phyloP scores from a whole-genome alignment of 2,329 filamentous ascomycete species.

The Aspergillus sp. region DNA sequence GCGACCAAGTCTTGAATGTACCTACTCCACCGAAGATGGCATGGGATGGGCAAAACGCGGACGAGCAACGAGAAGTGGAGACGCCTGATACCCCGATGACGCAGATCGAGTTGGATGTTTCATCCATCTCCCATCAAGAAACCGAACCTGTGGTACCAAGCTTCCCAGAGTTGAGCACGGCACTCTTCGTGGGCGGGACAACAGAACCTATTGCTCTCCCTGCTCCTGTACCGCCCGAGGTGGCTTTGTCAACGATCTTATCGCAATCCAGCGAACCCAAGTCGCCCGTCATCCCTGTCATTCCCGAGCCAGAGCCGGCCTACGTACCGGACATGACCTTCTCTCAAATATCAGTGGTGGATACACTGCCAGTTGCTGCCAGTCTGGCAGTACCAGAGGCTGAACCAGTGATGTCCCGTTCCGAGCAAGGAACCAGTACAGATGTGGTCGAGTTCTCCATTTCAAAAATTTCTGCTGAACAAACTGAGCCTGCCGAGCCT shows the following conservation, averaged over 20 bases:
- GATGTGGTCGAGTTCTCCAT: slow-evolving; percentile 22
- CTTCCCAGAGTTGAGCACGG: slow-evolving; percentile 34
- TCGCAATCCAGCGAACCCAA: slow-evolving; percentile 25
- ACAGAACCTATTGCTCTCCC: slow-evolving; percentile 29
- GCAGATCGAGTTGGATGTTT: slow-evolving; percentile 29
- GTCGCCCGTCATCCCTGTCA: slow-evolving; percentile 22
- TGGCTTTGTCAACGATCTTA: slow-evolving; percentile 36
- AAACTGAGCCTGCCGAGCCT: slow-evolving; percentile 29
- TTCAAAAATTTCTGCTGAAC: slow-evolving; percentile 31
- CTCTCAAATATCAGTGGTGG: slow-evolving; percentile 19
- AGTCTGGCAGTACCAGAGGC: slow-evolving; percentile 19
- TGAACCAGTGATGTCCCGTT: slow-evolving; percentile 14
- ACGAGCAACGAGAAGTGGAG: slow-evolving; percentile 16
- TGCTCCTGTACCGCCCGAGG: slow-evolving; percentile 20
- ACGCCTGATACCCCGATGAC: slow-evolving; percentile 15
- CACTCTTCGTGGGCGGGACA: slow-evolving; percentile 30
- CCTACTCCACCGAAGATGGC: slow-evolving; percentile 43
- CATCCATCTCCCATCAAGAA: slow-evolving; percentile 34
- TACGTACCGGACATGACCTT: slow-evolving; percentile 21
- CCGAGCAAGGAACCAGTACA: slow-evolving; percentile 20
- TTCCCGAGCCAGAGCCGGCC: slow-evolving; percentile 24
- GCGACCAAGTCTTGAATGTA: slow-evolving; percentile 31
- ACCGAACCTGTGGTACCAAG: slow-evolving; percentile 44
- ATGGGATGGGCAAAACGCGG: slow-evolving; percentile 35
- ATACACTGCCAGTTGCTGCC: slow-evolving; percentile 24